phyloP scores from a whole-genome alignment of 2,329 filamentous ascomycete species.

The Fusarium decemcellulare region DNA sequence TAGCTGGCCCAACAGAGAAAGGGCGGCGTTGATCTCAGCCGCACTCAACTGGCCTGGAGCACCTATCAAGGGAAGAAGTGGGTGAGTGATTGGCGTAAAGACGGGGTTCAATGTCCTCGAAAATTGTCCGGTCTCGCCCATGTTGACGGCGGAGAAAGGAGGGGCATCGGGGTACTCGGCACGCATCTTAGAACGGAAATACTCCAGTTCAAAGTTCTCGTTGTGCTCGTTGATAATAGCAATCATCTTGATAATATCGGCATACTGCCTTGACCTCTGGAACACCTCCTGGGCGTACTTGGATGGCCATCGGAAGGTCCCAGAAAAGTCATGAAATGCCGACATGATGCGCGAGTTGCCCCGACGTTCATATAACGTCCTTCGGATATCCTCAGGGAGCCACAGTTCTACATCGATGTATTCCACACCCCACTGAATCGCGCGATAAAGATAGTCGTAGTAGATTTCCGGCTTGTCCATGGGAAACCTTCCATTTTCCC shows the following conservation, averaged over 20 bases:
- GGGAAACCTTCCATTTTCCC: conserved; percentile 87
- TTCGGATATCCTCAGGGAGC: conserved; percentile 83
- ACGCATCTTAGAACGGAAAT: conserved; percentile 85
- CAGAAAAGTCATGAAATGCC: conserved; percentile 92
- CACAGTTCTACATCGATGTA: conserved; percentile 93
- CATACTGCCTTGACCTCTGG: conserved; percentile 78
- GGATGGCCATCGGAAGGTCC: conserved; percentile 87
- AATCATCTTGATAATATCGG: conserved; percentile 94
- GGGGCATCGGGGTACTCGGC: conserved; percentile 77
- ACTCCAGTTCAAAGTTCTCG: conserved; percentile 92
- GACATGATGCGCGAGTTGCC: conserved; percentile 90
- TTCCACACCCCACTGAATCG: conserved; percentile 90
- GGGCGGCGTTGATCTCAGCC: conserved; percentile 85
- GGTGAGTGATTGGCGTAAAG: conserved; percentile 91
- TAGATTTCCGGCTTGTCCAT: conserved; percentile 84
- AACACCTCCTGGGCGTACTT: conserved; percentile 80
- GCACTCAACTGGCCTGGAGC: conserved; percentile 89
- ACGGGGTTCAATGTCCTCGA: conserved; percentile 88
- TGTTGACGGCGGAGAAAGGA: conserved; percentile 87
- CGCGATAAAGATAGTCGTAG: conserved; percentile 84
- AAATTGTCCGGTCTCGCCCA: conserved; percentile 88
- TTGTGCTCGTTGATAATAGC: conserved; percentile 85
- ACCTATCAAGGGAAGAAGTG: conserved; percentile 85
- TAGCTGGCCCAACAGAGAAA: conserved; percentile 84
- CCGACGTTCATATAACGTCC: conserved; percentile 75